Conservation (phyloP, 1,284 basidiomycete species). For the Volvariella volvacea region DNA sequence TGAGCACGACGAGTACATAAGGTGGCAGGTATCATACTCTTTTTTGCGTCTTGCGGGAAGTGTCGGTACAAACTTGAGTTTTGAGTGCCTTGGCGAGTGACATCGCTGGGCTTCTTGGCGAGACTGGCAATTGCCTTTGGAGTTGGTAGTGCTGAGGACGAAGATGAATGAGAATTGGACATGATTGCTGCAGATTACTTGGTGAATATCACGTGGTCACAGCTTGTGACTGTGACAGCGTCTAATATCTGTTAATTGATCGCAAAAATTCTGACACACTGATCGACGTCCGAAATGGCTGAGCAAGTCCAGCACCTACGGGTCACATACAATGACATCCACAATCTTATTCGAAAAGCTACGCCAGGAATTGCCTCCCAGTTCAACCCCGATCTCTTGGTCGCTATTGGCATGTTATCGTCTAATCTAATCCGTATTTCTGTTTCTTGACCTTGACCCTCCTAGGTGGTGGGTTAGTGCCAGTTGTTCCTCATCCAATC, state of each 20-base stretch:
- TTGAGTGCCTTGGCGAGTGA: conserved; percentile 63
- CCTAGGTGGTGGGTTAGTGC: conserved; percentile 73
- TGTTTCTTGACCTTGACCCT: conserved; percentile 4
- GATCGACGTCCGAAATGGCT: conserved; percentile 22
- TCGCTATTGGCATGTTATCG: conserved; percentile 65
- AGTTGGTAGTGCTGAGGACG: conserved; percentile 12
- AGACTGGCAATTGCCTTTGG: conserved; percentile 66
- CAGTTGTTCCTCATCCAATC: conserved; percentile 5
- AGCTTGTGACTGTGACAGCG: no score
- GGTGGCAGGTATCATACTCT: conserved; percentile 58
- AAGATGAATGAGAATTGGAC: conserved; percentile 15
- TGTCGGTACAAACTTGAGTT: conserved; percentile 75
- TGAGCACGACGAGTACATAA: no score
- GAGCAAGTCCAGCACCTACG: conserved; percentile 52
- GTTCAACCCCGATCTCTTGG: conserved; percentile 74
- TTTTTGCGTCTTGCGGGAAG: conserved; percentile 66
- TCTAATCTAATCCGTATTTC: conserved; percentile 5
- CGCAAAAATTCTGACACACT: conserved; percentile 8
- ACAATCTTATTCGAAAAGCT: conserved; percentile 66
- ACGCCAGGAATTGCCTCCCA: conserved; percentile 55
- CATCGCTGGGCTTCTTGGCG: conserved; percentile 63
- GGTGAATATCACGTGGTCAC: no score
- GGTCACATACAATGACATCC: conserved; percentile 81
- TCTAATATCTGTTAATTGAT: no score
- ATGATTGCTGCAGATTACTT: conserved; percentile 14